Evolutionary conservation across 2,329 filamentous ascomycete species (phyloP).

Genomic region (Truncatella angustata): DNA sequence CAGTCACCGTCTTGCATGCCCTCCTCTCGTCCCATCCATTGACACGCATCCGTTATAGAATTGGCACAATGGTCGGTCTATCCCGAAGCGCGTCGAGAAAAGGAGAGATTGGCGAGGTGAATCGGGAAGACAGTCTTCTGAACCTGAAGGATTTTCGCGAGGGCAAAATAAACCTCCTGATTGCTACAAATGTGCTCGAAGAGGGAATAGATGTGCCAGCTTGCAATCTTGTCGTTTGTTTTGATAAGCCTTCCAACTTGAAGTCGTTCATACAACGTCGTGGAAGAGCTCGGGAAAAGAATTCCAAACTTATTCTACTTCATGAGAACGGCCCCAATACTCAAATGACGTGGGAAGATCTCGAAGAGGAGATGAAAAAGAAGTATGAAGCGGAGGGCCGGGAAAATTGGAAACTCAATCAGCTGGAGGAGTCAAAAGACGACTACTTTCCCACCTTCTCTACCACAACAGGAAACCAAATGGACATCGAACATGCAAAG

Average conservation of each 20-base stretch:
- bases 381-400: conserved; percentile 66
- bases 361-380: conserved; percentile 72
- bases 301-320: conserved; percentile 51
- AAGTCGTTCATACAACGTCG: conserved; percentile 60
- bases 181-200: conserved; percentile 64
- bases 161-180: conserved; percentile 54
- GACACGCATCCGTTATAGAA: conserved; percentile 42
- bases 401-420: conserved; percentile 40
- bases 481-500: conserved; percentile 72
- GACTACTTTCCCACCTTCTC: conserved; percentile 31
- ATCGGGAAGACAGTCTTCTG: conserved; percentile 24
- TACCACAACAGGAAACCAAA: conserved; percentile 51
- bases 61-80: conserved; percentile 56
- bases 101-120: conserved; percentile 38
- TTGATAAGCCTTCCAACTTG: conserved; percentile 46
- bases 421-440: conserved; percentile 43
- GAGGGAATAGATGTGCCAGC: conserved; percentile 68
- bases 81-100: conserved; percentile 36
- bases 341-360: conserved; percentile 54
- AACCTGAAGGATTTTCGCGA: conserved; percentile 50
- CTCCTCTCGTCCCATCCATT: conserved; percentile 53
- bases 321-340: conserved; percentile 28
- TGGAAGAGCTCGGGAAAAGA: conserved; percentile 48
- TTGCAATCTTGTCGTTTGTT: conserved; percentile 62
- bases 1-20: conserved; percentile 57